These are phyloP conservation scores for Paecilomyces fulvus DNA, from an alignment of 2,329 filamentous ascomycete species.

Conservation along the genomic window DNA sequence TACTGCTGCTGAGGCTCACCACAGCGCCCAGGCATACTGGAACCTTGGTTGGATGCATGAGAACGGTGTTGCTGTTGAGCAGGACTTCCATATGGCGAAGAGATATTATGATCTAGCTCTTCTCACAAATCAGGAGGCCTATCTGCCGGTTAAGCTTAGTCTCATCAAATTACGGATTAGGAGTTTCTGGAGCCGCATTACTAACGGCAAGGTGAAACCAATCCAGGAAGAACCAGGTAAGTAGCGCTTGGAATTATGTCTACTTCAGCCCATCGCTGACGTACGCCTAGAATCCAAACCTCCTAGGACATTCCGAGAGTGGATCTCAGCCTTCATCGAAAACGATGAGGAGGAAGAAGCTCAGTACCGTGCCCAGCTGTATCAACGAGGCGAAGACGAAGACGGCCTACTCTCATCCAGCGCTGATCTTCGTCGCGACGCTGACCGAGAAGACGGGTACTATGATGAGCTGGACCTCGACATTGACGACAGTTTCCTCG, in stretches of 20 bases:
- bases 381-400: slow-evolving; percentile 22
- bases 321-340: slow-evolving; percentile 77
- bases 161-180: slow-evolving; percentile 74
- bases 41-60: slow-evolving; percentile 99
- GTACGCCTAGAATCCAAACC: slow-evolving; percentile 52
- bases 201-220: slow-evolving; percentile 80
- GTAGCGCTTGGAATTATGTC: slow-evolving; percentile 17
- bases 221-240: slow-evolving; percentile 83
- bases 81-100: slow-evolving; percentile 96
- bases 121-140: slow-evolving; percentile 86
- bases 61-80: slow-evolving; percentile 82
- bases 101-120: slow-evolving; percentile 89
- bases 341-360: slow-evolving; percentile 56
- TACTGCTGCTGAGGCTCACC: slow-evolving; percentile 80
- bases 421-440: slow-evolving; percentile 11
- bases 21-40: slow-evolving; percentile 91
- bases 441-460: slow-evolving; percentile 41
- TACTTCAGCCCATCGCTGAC: slow-evolving; percentile 18
- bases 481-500: slow-evolving; percentile 70
- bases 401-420: slow-evolving; percentile 22
- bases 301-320: slow-evolving; percentile 72
- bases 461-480: slow-evolving; percentile 54
- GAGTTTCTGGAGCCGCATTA: slow-evolving; percentile 91
- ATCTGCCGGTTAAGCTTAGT: slow-evolving; percentile 82
- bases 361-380: slow-evolving; percentile 53